Evolutionary conservation across 75 land plant species (phyloP).

Genomic region (Azolla pinnata): DNA sequence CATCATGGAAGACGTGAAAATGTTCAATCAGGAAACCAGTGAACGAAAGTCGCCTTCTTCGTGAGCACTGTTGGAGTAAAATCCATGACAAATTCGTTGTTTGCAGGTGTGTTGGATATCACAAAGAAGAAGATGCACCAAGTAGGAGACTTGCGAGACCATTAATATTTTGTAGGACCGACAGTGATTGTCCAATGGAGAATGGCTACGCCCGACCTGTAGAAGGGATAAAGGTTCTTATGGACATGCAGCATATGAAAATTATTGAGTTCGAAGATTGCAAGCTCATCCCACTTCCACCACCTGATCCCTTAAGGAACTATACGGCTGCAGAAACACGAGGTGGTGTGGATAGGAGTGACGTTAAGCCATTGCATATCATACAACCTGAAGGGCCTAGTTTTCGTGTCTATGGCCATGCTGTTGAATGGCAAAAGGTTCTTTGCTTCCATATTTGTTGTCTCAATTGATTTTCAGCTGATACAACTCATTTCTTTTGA

Average conservation of each 20-base stretch:
- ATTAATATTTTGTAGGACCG: conserved; percentile 89
- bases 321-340: conserved; percentile 86
- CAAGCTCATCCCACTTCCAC: conserved; percentile 81
- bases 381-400: conserved; percentile 96
- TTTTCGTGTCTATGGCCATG: conserved; percentile 87
- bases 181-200: conserved; percentile 98
- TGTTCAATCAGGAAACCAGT: too few relatives aligned
- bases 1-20: too few relatives aligned
- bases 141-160: conserved; percentile 90
- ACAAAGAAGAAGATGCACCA: conserved; percentile 84
- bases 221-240: conserved; percentile 83
- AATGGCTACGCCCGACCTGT: conserved; percentile 99
- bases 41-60: too few relatives aligned
- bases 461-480: too few relatives aligned
- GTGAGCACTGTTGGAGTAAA: too few relatives aligned
- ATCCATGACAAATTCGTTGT: too few relatives aligned
- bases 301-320: conserved; percentile 94
- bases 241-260: conserved; percentile 88
- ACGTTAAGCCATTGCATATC: conserved; percentile 85
- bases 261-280: conserved; percentile 90
- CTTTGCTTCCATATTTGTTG: too few relatives aligned
- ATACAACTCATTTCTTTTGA: too few relatives aligned
- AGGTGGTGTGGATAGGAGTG: conserved; percentile 89
- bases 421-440: conserved; percentile 98
- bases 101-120: conserved; percentile 93